These are phyloP conservation scores for Sanghuangporus weigelae DNA, from an alignment of 1,284 basidiomycete genomes.

Conservation along the genomic window DNA sequence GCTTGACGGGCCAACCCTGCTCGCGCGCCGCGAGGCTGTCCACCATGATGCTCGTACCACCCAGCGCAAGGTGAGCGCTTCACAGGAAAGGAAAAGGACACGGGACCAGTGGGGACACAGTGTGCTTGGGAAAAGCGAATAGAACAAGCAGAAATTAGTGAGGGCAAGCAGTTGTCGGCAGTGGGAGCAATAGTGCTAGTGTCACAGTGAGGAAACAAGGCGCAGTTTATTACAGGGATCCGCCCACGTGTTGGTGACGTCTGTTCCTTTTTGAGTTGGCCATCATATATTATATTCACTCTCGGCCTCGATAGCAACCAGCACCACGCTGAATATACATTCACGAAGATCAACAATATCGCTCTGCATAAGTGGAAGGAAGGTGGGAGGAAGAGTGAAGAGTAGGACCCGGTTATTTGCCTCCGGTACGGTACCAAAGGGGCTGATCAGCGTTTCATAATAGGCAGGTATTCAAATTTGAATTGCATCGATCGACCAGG, in stretches of 20 bases:
- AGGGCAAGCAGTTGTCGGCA: neutral
- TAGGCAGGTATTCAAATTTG: too few relatives aligned
- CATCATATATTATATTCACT: too few relatives aligned
- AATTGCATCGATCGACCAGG: too few relatives aligned
- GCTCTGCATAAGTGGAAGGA: too few relatives aligned
- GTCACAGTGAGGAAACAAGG: neutral
- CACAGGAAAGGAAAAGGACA: neutral
- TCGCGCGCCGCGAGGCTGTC: slow-evolving; percentile 5
- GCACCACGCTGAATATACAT: too few relatives aligned
- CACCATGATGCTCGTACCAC: neutral
- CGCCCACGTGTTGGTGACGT: slow-evolving; percentile 3
- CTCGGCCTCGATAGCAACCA: neutral
- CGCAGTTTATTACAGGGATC: neutral
- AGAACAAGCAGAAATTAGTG: neutral
- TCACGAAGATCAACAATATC: neutral
- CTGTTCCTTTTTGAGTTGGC: neutral
- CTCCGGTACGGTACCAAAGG: too few relatives aligned
- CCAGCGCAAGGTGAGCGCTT: neutral
- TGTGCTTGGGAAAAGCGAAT: neutral
- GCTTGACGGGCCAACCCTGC: neutral
- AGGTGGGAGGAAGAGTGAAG: too few relatives aligned
- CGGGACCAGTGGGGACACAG: neutral
- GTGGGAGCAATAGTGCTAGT: neutral
- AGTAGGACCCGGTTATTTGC: too few relatives aligned
- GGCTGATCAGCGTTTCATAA: too few relatives aligned